phyloP scores from a whole-genome alignment of 75 land plant genomes.

The Cryptomeria japonica region DNA sequence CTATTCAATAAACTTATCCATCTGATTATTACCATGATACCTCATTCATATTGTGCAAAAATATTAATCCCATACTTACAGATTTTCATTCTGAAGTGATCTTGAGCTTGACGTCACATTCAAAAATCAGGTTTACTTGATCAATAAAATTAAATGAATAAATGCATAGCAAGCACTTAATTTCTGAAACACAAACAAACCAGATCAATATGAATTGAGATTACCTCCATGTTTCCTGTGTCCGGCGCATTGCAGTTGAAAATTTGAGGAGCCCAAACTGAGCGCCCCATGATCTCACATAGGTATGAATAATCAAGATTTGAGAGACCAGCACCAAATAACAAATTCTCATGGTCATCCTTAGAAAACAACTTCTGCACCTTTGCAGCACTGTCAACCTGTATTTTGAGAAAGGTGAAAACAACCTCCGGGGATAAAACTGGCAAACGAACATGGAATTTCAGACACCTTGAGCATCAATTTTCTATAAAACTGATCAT shows the following conservation, averaged over 20 bases:
- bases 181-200: not conserved
- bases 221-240: constrained; percentile 99
- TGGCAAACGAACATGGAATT: not conserved
- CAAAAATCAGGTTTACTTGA: not conserved
- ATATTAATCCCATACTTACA: not conserved
- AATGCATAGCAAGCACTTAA: not conserved
- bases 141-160: not conserved
- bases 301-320: constrained; percentile 95
- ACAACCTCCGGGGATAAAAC: not conserved
- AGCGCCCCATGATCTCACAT: constrained; percentile 95
- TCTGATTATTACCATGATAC: not conserved
- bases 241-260: constrained; percentile 96
- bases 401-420: constrained; percentile 11
- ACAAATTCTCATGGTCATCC: constrained; percentile 19
- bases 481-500: not conserved
- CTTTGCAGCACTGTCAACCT: constrained; percentile 91
- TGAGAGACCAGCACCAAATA: constrained; percentile 89
- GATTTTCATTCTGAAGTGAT: not conserved
- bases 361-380: constrained; percentile 53
- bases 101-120: not conserved
- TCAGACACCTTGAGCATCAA: not conserved
- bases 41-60: not conserved
- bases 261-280: constrained; percentile 89
- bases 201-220: not conserved
- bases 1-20: not conserved